phyloP scores from a whole-genome alignment of 1,284 basidiomycete species.

The Lentinula novae-zelandiae region DNA sequence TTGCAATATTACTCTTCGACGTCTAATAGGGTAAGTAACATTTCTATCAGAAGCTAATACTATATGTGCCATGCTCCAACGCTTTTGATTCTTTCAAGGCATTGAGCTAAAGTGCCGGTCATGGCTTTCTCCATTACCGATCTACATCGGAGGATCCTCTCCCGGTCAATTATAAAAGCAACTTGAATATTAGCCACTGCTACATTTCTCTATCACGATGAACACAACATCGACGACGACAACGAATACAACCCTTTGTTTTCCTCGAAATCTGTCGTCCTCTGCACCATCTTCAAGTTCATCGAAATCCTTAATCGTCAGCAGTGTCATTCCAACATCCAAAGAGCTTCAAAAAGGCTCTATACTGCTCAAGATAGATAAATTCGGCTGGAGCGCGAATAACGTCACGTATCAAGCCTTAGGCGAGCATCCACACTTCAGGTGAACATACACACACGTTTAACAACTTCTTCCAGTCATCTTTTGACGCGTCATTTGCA shows the following conservation, averaged over 20 bases:
- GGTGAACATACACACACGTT: slow-evolving; percentile 29
- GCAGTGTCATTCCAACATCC: slow-evolving; percentile 23
- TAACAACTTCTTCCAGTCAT: background rate
- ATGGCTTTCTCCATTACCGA: background rate
- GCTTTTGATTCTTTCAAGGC: too few relatives aligned
- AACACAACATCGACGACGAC: background rate
- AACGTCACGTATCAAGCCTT: slow-evolving; percentile 58
- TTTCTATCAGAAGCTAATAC: too few relatives aligned
- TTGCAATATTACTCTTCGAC: too few relatives aligned
- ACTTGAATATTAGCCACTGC: background rate
- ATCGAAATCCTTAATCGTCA: slow-evolving; percentile 27
- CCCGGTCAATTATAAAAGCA: background rate
- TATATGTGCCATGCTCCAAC: too few relatives aligned
- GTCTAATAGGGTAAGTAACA: too few relatives aligned
- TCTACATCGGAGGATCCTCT: background rate
- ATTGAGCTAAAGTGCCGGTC: background rate
- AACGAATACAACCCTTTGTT: slow-evolving; percentile 31
- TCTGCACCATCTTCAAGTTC: background rate
- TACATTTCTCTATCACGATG: too few relatives aligned
- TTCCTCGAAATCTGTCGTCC: slow-evolving; percentile 26
- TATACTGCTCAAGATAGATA: slow-evolving; percentile 53
- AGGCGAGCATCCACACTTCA: slow-evolving; percentile 59
- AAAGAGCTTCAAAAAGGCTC: slow-evolving; percentile 37
- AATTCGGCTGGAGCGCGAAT: slow-evolving; percentile 65
- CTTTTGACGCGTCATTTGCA: background rate